Conservation (phyloP, 78 protist species). For the Tieghemostelium lacteum region DNA sequence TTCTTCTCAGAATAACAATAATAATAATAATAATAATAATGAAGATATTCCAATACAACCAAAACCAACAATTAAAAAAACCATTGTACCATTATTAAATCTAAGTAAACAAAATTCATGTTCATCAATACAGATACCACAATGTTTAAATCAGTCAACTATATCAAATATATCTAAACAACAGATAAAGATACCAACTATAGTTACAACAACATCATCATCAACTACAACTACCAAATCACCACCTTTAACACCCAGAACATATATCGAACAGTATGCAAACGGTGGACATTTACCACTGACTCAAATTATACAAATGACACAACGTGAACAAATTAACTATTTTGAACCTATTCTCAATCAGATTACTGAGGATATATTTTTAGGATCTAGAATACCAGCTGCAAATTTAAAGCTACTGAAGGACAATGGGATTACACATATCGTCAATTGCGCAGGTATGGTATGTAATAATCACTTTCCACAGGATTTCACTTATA, state of each 20-base stretch:
- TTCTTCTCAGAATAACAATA: slow-evolving; percentile 16
- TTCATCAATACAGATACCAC: background rate
- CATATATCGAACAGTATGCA: background rate
- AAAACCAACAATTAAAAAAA: slow-evolving; percentile 1
- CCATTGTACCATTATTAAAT: slow-evolving; percentile 27
- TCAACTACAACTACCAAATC: background rate
- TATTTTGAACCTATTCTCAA: slow-evolving; percentile 68
- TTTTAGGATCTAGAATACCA: slow-evolving; percentile 62
- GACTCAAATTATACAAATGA: background rate
- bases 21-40: slow-evolving; percentile 12
- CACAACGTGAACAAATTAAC: slow-evolving; percentile 1
- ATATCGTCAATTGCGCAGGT: slow-evolving; percentile 80
- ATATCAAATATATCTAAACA: background rate
- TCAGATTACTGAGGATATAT: slow-evolving; percentile 24
- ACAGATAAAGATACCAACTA: background rate
- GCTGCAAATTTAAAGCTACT: slow-evolving; percentile 15
- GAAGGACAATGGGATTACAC: slow-evolving; percentile 66
- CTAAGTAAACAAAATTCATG: slow-evolving; percentile 41
- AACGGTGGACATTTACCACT: background rate
- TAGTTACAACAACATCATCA: background rate
- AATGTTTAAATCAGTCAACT: background rate
- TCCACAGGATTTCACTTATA: slow-evolving; percentile 51
- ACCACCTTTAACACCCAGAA: background rate
- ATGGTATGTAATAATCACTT: slow-evolving; percentile 70
- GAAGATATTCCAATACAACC: background rate